Percentiles rank a stretch among this genome's conserved stretches.
These are phyloP conservation scores for Cladosporium velox DNA, from an alignment of 2,329 filamentous ascomycete species.

Conservation along the genomic window DNA sequence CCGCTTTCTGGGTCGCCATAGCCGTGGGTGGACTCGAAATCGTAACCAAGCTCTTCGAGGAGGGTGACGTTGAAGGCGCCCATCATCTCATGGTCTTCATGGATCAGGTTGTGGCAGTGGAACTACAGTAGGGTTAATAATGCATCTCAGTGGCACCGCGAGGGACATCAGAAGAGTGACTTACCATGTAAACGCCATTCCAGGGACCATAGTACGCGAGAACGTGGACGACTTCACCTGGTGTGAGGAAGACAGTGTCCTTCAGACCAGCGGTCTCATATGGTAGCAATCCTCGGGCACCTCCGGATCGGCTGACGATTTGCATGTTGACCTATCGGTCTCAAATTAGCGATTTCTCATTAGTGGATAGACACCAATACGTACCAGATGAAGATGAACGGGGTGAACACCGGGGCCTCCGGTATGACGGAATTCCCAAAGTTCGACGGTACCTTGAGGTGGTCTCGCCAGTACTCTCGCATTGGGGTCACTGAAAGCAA, in stretches of 20 bases:
- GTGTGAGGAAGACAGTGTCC: constrained; percentile 59
- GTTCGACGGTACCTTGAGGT: constrained; percentile 50
- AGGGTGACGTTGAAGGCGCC: constrained; percentile 47
- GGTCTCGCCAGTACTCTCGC: constrained; percentile 54
- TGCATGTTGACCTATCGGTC: constrained; percentile 52
- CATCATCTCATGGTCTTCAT: constrained; percentile 50
- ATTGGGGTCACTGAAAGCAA: constrained; percentile 49
- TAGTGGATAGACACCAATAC: not conserved
- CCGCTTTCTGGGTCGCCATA: constrained; percentile 31
- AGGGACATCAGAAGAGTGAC: not conserved
- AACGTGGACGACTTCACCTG: constrained; percentile 53
- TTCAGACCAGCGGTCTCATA: constrained; percentile 60
- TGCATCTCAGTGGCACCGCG: not conserved
- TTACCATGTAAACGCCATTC: constrained; percentile 51
- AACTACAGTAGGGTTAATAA: constrained; percentile 26
- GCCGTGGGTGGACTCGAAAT: constrained; percentile 25
- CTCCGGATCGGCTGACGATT: constrained; percentile 52
- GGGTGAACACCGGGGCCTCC: constrained; percentile 57
- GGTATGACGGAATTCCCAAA: constrained; percentile 55
- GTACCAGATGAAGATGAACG: constrained; percentile 57
- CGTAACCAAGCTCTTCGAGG: constrained; percentile 38
- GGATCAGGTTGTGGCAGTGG: constrained; percentile 50
- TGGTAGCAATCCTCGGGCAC: constrained; percentile 47
- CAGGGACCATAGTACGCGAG: constrained; percentile 56
- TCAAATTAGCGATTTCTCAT: not conserved